These are phyloP conservation scores for Nothomitra cinnamomea DNA, from an alignment of 2,329 filamentous ascomycete genomes.

Conservation along the genomic window DNA sequence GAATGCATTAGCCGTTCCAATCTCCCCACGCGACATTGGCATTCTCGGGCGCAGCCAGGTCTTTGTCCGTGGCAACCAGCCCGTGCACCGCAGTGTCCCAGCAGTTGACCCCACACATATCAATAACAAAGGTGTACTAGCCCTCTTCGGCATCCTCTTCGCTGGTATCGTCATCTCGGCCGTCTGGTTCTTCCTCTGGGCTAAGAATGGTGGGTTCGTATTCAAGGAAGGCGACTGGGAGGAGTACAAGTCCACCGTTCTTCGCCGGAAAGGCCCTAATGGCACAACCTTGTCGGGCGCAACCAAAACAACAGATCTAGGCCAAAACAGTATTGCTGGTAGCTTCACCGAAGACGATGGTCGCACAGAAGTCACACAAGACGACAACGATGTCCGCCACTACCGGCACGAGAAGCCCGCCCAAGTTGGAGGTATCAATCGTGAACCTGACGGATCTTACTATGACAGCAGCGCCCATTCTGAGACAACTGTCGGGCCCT, in stretches of 20 bases:
- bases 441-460: conserved; percentile 56
- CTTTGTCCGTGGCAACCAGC: conserved; percentile 13
- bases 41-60: conserved; percentile 5
- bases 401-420: conserved; percentile 81
- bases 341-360: conserved; percentile 20
- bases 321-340: conserved; percentile 66
- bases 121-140: conserved; percentile 57
- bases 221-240: conserved; percentile 86
- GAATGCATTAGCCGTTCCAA: neutral
- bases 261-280: conserved; percentile 77
- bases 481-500: conserved; percentile 44
- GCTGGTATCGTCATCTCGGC: conserved; percentile 53
- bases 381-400: conserved; percentile 49
- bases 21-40: conserved; percentile 1
- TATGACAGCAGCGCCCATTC: conserved; percentile 60
- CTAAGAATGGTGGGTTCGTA: conserved; percentile 84
- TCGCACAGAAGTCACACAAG: conserved; percentile 11
- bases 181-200: conserved; percentile 99
- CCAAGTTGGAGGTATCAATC: conserved; percentile 77
- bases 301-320: conserved; percentile 65
- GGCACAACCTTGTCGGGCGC: conserved; percentile 71
- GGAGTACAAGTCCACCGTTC: conserved; percentile 90
- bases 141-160: conserved; percentile 71
- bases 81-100: conserved; percentile 27
- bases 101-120: conserved; percentile 37